A percentile compares a stretch with the other conserved stretches of the same genome.
These are phyloP conservation scores for Fusarium chlamydosporum DNA, from an alignment of 2,329 filamentous ascomycete species.

Conservation along the genomic window DNA sequence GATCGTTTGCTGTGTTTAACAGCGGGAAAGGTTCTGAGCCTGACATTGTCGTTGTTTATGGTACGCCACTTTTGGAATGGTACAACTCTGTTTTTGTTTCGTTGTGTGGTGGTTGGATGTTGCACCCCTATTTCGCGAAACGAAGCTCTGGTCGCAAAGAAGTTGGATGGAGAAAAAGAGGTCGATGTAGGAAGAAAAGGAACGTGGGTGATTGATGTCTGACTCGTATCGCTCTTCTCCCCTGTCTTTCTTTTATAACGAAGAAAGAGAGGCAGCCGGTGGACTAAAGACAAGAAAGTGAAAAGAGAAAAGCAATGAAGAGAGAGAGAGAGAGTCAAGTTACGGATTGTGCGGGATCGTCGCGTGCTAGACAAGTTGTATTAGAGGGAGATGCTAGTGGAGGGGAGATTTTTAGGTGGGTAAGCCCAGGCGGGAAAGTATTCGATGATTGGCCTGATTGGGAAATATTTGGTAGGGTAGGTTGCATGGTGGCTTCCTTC, in stretches of 20 bases:
- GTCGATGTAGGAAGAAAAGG: conserved; percentile 18
- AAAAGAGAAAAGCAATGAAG: conserved; percentile 1
- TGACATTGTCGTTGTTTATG: conserved; percentile 55
- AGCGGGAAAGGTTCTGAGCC: conserved; percentile 69
- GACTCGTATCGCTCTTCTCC: conserved; percentile 3
- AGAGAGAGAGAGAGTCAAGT: conserved; percentile 2
- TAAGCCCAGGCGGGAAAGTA: conserved; percentile 35
- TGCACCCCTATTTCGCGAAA: conserved; percentile 39
- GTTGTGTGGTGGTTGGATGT: conserved; percentile 15
- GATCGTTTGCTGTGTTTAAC: conserved; percentile 66
- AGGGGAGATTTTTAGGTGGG: conserved; percentile 28
- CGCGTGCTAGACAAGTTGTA: conserved; percentile 34
- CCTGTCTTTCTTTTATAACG: not conserved
- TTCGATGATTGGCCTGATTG: conserved; percentile 23
- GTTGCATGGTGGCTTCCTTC: conserved; percentile 9
- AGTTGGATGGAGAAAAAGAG: not conserved
- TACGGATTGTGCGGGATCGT: conserved; percentile 44
- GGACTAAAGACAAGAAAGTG: conserved; percentile 1
- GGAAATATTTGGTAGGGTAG: not conserved
- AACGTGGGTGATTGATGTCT: conserved; percentile 13
- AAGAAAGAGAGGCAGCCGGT: conserved; percentile 9
- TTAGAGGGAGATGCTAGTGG: conserved; percentile 39
- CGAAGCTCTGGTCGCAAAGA: conserved; percentile 9
- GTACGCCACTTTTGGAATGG: not conserved
- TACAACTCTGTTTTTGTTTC: conserved; percentile 7